Conservation (phyloP, 2,329 filamentous ascomycete genomes). For the Trichoderma gracile region DNA sequence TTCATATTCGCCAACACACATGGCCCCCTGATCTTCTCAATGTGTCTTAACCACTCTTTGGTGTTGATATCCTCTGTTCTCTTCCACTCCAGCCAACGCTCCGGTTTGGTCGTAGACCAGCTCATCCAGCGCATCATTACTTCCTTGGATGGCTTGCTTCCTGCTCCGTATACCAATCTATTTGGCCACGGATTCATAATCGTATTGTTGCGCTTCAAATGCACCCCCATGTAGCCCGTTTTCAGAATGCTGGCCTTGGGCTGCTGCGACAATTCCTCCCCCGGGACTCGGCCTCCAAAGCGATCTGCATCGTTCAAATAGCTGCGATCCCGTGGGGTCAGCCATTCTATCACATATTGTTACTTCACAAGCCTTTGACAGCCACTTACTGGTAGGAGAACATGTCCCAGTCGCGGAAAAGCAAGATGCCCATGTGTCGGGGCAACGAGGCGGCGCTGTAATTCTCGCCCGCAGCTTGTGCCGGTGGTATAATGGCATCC, state of each 20-base stretch:
- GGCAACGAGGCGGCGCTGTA: slow-evolving; percentile 15
- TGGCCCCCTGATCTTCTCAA: not conserved
- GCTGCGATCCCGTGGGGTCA: not conserved
- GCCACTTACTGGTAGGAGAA: slow-evolving; percentile 30
- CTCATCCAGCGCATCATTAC: slow-evolving; percentile 32
- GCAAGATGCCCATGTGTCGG: slow-evolving; percentile 30
- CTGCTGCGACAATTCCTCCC: not conserved
- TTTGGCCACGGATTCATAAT: slow-evolving; percentile 33
- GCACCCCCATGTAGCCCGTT: slow-evolving; percentile 29
- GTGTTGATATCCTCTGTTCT: slow-evolving; percentile 25
- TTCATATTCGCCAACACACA: not conserved
- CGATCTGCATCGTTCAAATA: not conserved
- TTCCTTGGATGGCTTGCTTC: slow-evolving; percentile 18
- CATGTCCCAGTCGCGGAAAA: slow-evolving; percentile 34
- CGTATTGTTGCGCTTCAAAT: slow-evolving; percentile 29
- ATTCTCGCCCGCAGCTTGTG: not conserved
- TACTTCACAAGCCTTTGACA: no score
- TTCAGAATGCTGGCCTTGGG: slow-evolving; percentile 19
- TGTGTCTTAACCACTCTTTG: not conserved
- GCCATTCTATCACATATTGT: not conserved
- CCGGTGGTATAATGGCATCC: slow-evolving; percentile 30
- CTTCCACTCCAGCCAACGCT: slow-evolving; percentile 36
- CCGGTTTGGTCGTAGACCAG: slow-evolving; percentile 30
- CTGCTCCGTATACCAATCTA: slow-evolving; percentile 27
- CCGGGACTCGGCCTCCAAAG: not conserved